phyloP scores from a whole-genome alignment of 2,329 filamentous ascomycete genomes.

The Berkeleyomyces basicola region DNA sequence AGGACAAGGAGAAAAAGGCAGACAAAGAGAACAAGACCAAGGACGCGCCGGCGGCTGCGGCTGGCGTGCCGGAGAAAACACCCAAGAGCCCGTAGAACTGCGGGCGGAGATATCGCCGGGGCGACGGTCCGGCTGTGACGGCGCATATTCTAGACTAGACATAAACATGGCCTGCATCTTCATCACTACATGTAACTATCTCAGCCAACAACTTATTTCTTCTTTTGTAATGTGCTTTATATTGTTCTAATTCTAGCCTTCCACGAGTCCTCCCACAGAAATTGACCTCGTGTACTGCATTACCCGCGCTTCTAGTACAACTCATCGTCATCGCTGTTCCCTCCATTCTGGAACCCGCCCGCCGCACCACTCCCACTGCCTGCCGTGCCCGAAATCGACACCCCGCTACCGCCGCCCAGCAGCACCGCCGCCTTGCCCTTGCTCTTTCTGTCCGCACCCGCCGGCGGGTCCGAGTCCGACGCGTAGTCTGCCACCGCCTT shows the following conservation, averaged over 20 bases:
- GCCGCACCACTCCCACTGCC: conserved; percentile 18
- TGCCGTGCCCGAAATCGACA: background rate
- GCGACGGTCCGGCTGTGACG: background rate
- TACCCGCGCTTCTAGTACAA: conserved; percentile 27
- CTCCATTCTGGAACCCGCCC: conserved; percentile 32
- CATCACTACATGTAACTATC: background rate
- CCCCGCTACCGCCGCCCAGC: background rate
- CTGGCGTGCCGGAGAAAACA: background rate
- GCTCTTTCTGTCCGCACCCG: conserved; percentile 28
- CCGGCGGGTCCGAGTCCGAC: conserved; percentile 20
- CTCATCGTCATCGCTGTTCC: conserved; percentile 39
- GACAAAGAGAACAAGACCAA: background rate
- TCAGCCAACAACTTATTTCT: background rate
- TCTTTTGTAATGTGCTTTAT: background rate
- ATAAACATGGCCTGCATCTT: background rate
- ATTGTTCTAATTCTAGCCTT: background rate
- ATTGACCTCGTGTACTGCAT: background rate
- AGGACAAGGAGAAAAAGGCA: background rate
- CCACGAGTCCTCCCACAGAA: no score
- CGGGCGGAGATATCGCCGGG: background rate
- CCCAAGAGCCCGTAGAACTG: background rate
- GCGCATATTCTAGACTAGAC: background rate
- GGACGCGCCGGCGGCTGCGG: background rate
- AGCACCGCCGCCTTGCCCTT: conserved; percentile 30
- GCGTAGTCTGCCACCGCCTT: background rate